A percentile compares a stretch with the other conserved stretches of the same genome.
Evolutionary conservation across 331 rosid species (phyloP).

Genomic region (Pyrus hybrid): DNA sequence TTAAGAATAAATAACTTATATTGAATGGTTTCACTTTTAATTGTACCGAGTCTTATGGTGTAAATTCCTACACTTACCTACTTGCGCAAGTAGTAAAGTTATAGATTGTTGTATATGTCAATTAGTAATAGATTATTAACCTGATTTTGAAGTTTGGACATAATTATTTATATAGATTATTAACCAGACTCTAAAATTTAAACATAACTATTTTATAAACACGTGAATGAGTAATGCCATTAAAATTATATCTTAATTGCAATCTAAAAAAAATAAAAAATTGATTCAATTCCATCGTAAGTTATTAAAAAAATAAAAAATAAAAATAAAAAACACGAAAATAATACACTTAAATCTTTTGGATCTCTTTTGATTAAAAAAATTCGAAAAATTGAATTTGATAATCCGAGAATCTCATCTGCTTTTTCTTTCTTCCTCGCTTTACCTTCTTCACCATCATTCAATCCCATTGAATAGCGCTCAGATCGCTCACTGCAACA

Average conservation of each 20-base stretch:
- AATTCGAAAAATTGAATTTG: background rate
- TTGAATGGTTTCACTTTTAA: no score
- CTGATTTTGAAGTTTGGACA: no score
- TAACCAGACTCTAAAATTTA: background rate
- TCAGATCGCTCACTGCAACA: background rate
- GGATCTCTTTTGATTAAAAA: background rate
- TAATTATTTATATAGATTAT: background rate
- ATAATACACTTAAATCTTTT: background rate
- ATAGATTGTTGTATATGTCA: fast-evolving
- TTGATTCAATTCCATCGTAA: background rate
- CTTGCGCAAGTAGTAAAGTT: no score
- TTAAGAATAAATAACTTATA: no score
- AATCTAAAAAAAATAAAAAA: no score
- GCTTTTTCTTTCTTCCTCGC: background rate
- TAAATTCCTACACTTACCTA: no score
- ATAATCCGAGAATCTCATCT: background rate
- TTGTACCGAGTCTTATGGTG: no score
- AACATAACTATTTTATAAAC: no score
- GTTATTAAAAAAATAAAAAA: no score
- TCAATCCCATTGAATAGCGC: background rate
- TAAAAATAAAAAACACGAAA: background rate
- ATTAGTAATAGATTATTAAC: no score
- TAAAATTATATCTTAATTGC: no score
- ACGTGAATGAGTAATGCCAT: no score
- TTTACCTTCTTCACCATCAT: background rate